Conservation (phyloP, 768 basidiomycete species). For the Termitomyces sp. region DNA sequence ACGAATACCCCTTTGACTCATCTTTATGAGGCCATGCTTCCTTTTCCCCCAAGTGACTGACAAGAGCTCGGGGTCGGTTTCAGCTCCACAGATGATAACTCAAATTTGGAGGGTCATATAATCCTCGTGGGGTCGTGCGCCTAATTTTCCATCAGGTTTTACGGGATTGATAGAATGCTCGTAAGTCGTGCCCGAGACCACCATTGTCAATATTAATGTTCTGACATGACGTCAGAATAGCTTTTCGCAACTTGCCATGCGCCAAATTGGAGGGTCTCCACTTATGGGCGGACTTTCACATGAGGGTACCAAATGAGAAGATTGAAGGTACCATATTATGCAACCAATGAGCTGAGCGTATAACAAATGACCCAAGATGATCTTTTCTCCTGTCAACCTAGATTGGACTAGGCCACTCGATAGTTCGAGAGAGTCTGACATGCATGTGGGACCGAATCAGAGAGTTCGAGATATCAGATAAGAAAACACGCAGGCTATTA, state of each 20-base stretch:
- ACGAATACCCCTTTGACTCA: too few relatives aligned
- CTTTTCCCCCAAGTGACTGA: not conserved
- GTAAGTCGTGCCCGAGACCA: not conserved
- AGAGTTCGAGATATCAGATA: not conserved
- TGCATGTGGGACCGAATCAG: not conserved
- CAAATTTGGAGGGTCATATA: not conserved
- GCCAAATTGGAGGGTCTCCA: not conserved
- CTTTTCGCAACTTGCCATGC: not conserved
- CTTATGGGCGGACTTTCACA: not conserved
- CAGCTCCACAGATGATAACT: not conserved
- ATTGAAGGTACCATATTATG: not conserved
- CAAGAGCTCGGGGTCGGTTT: not conserved
- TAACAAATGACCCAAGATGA: not conserved
- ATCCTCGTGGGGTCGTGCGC: not conserved
- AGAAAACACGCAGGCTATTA: not conserved
- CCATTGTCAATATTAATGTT: too few relatives aligned
- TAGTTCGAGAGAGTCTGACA: not conserved
- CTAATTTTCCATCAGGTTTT: too few relatives aligned
- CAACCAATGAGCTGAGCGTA: not conserved
- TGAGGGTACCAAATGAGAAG: not conserved
- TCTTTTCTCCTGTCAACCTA: not conserved
- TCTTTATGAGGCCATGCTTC: not conserved
- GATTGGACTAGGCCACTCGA: not conserved
- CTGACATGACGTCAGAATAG: not conserved
- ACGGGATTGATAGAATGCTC: not conserved